Evolutionary conservation across 2,329 filamentous ascomycete genomes (phyloP), one percentile per base, ranked within the genome.

Genomic region (Pseudopithomyces maydicus): DNA sequence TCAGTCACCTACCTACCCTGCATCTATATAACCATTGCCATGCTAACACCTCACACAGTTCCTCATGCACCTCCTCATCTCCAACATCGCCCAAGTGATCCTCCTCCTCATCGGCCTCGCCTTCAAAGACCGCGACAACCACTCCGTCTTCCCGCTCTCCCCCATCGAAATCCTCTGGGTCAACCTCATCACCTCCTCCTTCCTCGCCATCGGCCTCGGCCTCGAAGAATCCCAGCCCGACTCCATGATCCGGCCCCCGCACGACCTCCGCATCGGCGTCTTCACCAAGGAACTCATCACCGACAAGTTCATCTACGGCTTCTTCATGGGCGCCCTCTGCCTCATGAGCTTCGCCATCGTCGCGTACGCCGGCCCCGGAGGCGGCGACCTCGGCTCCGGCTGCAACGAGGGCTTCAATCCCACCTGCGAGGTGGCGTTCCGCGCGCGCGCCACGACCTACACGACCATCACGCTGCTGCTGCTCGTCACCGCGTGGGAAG

Each of bases 371-470:
- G 78, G 78, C 6, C 74, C 73, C 32, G 77, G 77, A 6, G 68
- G 76, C 46, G 78, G 78, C 19, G 71, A 79, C 36, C 71, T 81
- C 0, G 79, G 79, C 6, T 59, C 62, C 14, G 77, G 77, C 20
- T 81, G 79, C 58, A 81, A 81, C 61, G 75, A 79, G 54, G 70
- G 64, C 43, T 80, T 70, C 68, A 79, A 79, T 58, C 62, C 70
- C 0, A 74, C 72, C 1, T 81, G 79, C 52, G 73, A 71, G 33
- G 68, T 77, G 2, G 76, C 78, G 0, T 81, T 78, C 67, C 73
- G 73, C 41, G 89, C 89, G 1, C 86, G 79, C 19, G 78, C 77
- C 1, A 80, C 79, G 0, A 78, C 78, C 0, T 81, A 79, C 68
- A 72, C 74, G 0, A 78, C 77, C 19, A 76, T 81, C 12, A 80